Evolutionary conservation across 148 eudicot genomes (phyloP).

Genomic region (Cornus florida): DNA sequence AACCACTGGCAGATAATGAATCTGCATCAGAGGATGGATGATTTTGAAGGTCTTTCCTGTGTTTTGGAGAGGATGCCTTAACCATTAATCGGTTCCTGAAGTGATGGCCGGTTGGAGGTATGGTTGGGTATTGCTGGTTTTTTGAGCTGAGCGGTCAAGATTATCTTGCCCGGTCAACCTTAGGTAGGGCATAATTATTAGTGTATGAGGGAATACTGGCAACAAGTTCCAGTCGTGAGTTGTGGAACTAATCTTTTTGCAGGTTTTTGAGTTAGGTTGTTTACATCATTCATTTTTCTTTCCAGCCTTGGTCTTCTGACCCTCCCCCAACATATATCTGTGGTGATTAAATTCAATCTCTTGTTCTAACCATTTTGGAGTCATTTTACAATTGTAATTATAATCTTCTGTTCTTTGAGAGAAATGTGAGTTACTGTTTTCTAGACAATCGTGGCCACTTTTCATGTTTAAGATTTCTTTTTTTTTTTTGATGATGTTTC

Average conservation of each 20-base stretch:
- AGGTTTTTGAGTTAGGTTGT: not conserved
- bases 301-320: not conserved
- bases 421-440: not conserved
- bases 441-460: not conserved
- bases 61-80: not conserved
- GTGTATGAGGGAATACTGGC: not conserved
- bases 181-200: not conserved
- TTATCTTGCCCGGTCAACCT: slow-evolving; percentile 3
- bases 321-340: not conserved
- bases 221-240: not conserved
- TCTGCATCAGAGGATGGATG: not conserved
- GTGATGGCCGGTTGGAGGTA: not conserved
- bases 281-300: not conserved
- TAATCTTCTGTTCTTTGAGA: not conserved
- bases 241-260: not conserved
- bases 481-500: no score
- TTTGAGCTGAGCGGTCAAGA: not conserved
- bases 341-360: not conserved
- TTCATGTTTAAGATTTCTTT: no score
- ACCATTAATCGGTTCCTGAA: not conserved
- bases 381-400: not conserved
- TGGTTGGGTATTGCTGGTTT: slow-evolving; percentile 1
- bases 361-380: not conserved
- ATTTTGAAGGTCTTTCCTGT: not conserved
- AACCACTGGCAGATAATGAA: not conserved